These are phyloP conservation scores for Sphenostylis stenocarpa DNA, from an alignment of 306 rosid species.

Conservation along the genomic window DNA sequence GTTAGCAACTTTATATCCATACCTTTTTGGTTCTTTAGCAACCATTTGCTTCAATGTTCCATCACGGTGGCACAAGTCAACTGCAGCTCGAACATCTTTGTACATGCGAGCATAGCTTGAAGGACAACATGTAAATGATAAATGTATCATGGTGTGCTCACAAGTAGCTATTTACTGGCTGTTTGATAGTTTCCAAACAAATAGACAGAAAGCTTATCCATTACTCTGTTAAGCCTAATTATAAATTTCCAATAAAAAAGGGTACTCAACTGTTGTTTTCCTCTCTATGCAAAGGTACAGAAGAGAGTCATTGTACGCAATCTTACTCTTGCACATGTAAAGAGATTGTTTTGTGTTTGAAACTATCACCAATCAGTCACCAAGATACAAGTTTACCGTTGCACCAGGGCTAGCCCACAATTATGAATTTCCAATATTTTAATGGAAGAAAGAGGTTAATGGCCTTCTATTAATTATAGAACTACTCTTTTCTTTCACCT, in stretches of 20 bases:
- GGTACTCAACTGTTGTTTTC: neutral
- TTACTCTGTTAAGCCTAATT: neutral
- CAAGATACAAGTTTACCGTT: too few relatives aligned
- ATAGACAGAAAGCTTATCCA: neutral
- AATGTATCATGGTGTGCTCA: neutral
- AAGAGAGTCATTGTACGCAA: too few relatives aligned
- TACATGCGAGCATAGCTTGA: slow-evolving; percentile 83
- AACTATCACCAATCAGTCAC: neutral
- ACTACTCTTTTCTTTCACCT: slow-evolving; percentile 1
- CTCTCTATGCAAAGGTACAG: neutral
- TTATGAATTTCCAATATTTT: neutral
- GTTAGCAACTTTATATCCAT: slow-evolving; percentile 28
- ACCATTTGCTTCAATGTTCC: slow-evolving; percentile 99
- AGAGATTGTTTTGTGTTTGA: neutral
- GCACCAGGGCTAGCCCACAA: too few relatives aligned
- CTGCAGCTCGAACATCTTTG: slow-evolving; percentile 99
- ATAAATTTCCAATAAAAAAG: neutral
- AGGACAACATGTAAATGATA: slow-evolving; percentile 17
- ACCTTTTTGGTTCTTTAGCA: slow-evolving; percentile 88
- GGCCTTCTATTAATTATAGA: neutral
- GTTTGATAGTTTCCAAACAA: slow-evolving; percentile 9
- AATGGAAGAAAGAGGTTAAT: neutral
- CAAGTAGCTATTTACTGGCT: slow-evolving; percentile 11
- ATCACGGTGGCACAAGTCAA: slow-evolving; percentile 97
- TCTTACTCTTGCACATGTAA: neutral